Evolutionary conservation across 495 filamentous ascomycete genomes (phyloP), one percentile per base, ranked within the genome.

Genomic region (Aspergillus nidulans): DNA sequence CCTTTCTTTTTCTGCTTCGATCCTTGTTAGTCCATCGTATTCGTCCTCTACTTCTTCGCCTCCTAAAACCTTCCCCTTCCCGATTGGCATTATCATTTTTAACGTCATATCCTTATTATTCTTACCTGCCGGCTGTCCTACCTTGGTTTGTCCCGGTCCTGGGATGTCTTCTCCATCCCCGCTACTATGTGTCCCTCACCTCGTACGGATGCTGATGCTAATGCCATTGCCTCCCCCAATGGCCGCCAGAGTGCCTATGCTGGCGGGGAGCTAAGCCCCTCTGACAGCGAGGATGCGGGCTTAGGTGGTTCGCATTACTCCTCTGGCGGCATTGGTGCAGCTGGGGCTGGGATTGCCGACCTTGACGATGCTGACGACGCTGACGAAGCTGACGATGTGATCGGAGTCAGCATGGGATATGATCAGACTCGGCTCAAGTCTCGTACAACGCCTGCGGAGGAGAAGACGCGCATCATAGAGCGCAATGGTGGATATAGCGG

Each of bases 351-450:
- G 30, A 34, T 34, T 34, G 15, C 30, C 30, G 30, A 34, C 30
- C 30, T 34, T 6, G 30, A 34, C 9, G 4, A 34, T 34, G 30
- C 30, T 34, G 30, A 34, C 30, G 30, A 34, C 10, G 30, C 61
- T 20, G 73, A 77, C 56, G 71, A 66, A 48, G 73, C 70, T 51
- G 81, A 85, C 57, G 82, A 84, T 54, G 83, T 92, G 52, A 79
- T 96, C 55, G 89, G 89, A 20, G 81, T 91, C 48, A 87, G 89
- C 56, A 87, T 96, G 52, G 82, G 88, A 60, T 80, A 78, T 15
- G 71, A 77, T 15, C 91, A 92, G 38, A 88, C 83, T 45, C 79
- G 85, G 39, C 76, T 95, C 54, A 85, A 84, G 26, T 82, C 85
- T 18, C 81, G 87, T 13, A 77, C 76, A 41, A 92, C 87, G 0